Percentiles rank a stretch among this genome's conserved stretches.
phyloP scores from a whole-genome alignment of 2,329 filamentous ascomycete genomes.

The Cytospora piceicola region DNA sequence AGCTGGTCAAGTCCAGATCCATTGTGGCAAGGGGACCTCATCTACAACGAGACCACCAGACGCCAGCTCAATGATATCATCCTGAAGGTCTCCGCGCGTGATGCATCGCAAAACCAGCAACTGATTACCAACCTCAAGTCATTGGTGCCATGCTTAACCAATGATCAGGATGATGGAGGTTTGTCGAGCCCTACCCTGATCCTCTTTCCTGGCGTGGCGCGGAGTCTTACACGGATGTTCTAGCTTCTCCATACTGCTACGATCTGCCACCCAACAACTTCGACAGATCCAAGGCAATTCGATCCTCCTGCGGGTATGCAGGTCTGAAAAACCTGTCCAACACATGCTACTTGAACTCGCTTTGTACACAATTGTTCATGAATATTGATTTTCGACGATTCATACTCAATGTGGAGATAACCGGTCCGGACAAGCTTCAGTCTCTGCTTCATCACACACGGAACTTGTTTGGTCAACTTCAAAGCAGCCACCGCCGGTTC shows the following conservation, averaged over 20 bases:
- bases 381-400: conserved; percentile 86
- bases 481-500: conserved; percentile 75
- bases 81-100: conserved; percentile 57
- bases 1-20: conserved; percentile 33
- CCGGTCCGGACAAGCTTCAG: conserved; percentile 61
- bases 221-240: background rate
- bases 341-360: conserved; percentile 95
- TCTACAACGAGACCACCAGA: conserved; percentile 27
- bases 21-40: conserved; percentile 24
- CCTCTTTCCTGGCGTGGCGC: background rate
- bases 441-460: conserved; percentile 77
- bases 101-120: conserved; percentile 50
- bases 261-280: conserved; percentile 63
- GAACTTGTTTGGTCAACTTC: conserved; percentile 81
- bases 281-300: conserved; percentile 69
- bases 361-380: conserved; percentile 96
- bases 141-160: conserved; percentile 48
- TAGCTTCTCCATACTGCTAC: conserved; percentile 58
- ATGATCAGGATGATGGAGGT: conserved; percentile 48
- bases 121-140: conserved; percentile 56
- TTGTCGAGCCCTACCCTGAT: conserved; percentile 32
- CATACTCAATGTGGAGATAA: conserved; percentile 68
- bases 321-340: conserved; percentile 92
- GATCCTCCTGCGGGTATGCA: conserved; percentile 79
- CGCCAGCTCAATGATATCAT: conserved; percentile 54